phyloP scores from a whole-genome alignment of 257 asterid genomes.

The Solanum microdontum region DNA sequence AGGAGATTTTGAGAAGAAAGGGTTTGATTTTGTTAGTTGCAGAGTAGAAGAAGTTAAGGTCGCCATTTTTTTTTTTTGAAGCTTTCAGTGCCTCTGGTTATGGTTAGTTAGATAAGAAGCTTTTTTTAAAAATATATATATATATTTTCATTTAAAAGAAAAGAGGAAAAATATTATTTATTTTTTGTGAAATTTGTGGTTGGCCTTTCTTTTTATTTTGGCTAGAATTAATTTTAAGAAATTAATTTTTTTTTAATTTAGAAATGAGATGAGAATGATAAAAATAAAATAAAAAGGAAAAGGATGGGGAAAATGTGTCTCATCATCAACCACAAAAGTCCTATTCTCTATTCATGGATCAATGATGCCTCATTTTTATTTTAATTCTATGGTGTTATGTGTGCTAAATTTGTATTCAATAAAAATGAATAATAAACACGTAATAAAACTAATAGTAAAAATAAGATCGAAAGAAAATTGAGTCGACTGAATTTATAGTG shows the following conservation, averaged over 20 bases:
- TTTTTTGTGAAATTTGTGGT: not conserved
- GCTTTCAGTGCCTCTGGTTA: not conserved
- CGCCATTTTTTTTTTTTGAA: conserved; percentile 37
- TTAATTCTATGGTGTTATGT: not conserved
- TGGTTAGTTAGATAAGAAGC: not conserved
- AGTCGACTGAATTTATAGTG: not conserved
- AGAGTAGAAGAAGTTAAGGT: conserved; percentile 55
- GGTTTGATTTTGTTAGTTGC: conserved; percentile 37
- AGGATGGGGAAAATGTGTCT: not conserved
- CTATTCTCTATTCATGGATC: not conserved
- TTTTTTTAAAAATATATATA: not conserved
- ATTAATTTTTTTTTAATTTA: not conserved
- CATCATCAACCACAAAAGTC: not conserved
- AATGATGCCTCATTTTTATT: not conserved
- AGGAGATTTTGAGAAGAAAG: conserved; percentile 8
- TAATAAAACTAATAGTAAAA: too few species aligned
- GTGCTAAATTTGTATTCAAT: not conserved
- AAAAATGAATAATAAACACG: not conserved
- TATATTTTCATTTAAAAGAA: not conserved
- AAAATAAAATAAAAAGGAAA: not conserved
- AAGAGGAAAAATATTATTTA: not conserved
- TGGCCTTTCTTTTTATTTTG: not conserved
- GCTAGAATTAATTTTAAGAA: not conserved
- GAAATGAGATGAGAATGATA: not conserved
- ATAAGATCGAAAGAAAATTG: too few species aligned